These are phyloP conservation scores for Alternaria incomplexa DNA, from an alignment of 2,329 filamentous ascomycete species.

Conservation along the genomic window DNA sequence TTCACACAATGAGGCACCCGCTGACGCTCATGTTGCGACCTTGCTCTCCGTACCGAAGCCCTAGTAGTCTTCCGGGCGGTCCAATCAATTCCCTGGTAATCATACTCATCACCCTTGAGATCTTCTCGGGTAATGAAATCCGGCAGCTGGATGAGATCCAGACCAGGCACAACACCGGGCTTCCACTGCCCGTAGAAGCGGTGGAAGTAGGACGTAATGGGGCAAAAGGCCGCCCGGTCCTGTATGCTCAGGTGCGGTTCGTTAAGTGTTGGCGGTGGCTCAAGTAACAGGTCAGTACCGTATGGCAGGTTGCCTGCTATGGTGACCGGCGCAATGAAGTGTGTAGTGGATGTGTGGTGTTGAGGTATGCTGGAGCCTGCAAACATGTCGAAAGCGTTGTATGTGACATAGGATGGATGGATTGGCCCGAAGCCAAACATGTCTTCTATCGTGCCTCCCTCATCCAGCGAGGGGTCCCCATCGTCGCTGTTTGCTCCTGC, in stretches of 20 bases:
- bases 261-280: constrained; percentile 29
- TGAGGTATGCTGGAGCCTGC: constrained; percentile 10
- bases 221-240: constrained; percentile 35
- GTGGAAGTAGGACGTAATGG: constrained; percentile 39
- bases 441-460: constrained; percentile 16
- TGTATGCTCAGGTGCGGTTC: constrained; percentile 39
- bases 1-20: constrained; percentile 23
- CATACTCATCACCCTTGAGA: constrained; percentile 42
- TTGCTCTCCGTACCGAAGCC: constrained; percentile 29
- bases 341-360: constrained; percentile 20
- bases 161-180: constrained; percentile 16
- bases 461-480: background rate
- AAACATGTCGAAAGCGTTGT: constrained; percentile 9
- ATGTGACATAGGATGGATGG: constrained; percentile 15
- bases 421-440: constrained; percentile 25
- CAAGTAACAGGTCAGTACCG: constrained; percentile 26
- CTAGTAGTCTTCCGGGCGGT: constrained; percentile 37
- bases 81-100: constrained; percentile 51
- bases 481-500: constrained; percentile 4
- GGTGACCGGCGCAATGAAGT: constrained; percentile 13
- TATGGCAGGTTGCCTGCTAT: constrained; percentile 18
- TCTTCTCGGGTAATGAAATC: constrained; percentile 38
- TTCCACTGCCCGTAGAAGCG: constrained; percentile 20
- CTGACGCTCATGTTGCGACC: constrained; percentile 29
- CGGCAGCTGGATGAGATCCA: constrained; percentile 35